Evolutionary conservation across 2,329 filamentous ascomycete genomes (phyloP).

Genomic region (Dendryphion nanum): DNA sequence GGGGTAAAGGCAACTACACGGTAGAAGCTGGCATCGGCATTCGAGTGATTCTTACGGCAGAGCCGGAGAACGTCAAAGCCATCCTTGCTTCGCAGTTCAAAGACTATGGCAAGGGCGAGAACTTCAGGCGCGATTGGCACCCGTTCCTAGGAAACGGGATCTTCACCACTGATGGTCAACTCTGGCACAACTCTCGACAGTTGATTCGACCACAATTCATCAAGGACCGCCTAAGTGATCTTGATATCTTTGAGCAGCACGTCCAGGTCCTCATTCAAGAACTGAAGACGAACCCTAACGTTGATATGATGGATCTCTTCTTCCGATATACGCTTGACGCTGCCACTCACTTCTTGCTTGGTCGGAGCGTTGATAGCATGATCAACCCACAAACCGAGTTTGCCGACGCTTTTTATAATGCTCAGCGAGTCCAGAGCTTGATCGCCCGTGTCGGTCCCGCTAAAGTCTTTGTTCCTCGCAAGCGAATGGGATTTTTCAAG

Average conservation of each 20-base stretch:
- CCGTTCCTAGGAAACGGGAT: slow-evolving; percentile 72
- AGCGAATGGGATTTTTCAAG: slow-evolving; percentile 58
- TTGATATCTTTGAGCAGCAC: slow-evolving; percentile 79
- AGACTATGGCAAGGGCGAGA: slow-evolving; percentile 78
- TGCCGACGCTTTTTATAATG: slow-evolving; percentile 77
- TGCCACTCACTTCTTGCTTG: slow-evolving; percentile 82
- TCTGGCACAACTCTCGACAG: slow-evolving; percentile 79
- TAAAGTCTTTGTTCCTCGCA: slow-evolving; percentile 47
- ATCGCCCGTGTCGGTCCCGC: slow-evolving; percentile 62
- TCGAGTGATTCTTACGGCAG: slow-evolving; percentile 72
- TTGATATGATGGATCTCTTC: slow-evolving; percentile 75
- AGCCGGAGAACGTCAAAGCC: slow-evolving; percentile 89
- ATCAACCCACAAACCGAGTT: slow-evolving; percentile 63
- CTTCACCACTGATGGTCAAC: slow-evolving; percentile 71
- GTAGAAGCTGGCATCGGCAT: slow-evolving; percentile 58
- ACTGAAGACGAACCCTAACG: slow-evolving; percentile 52
- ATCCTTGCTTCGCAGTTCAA: slow-evolving; percentile 82
- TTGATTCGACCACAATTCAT: slow-evolving; percentile 85
- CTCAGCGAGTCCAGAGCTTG: slow-evolving; percentile 71
- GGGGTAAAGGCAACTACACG: slow-evolving; percentile 51
- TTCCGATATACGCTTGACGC: slow-evolving; percentile 82
- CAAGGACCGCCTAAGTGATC: slow-evolving; percentile 77
- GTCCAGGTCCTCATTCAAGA: slow-evolving; percentile 69
- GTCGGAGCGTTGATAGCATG: slow-evolving; percentile 66
- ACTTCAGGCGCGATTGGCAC: slow-evolving; percentile 73